These are phyloP conservation scores for Pseudogymnoascus sp. DNA, from an alignment of 2,329 filamentous ascomycete genomes.

Conservation along the genomic window DNA sequence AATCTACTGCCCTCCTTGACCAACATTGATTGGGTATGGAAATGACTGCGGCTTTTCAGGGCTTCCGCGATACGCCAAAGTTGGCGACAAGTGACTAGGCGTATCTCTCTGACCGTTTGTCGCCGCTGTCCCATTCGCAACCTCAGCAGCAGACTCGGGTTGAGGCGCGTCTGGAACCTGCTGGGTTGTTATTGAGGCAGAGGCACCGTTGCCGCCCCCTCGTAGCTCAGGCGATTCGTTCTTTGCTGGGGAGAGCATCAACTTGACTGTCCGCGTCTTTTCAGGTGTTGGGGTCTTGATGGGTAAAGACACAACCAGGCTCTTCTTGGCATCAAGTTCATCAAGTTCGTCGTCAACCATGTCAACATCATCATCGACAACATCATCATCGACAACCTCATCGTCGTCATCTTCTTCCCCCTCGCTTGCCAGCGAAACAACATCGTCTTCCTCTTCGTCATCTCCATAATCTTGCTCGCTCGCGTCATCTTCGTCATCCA, in stretches of 20 bases:
- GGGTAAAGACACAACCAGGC: slow-evolving; percentile 67
- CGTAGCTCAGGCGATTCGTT: not conserved
- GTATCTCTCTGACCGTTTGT: not conserved
- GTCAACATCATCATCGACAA: slow-evolving; percentile 38
- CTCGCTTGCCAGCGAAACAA: slow-evolving; percentile 52
- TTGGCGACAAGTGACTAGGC: slow-evolving; percentile 18
- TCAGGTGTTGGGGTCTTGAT: slow-evolving; percentile 32
- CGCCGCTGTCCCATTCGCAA: not conserved
- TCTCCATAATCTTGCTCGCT: slow-evolving; percentile 68
- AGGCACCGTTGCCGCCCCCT: slow-evolving; percentile 25
- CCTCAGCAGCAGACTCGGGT: not conserved
- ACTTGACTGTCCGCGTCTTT: slow-evolving; percentile 21
- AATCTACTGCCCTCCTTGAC: slow-evolving; percentile 13
- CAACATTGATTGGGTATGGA: slow-evolving; percentile 20
- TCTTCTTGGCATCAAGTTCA: slow-evolving; percentile 41
- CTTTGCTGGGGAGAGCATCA: slow-evolving; percentile 22
- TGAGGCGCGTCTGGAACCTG: slow-evolving; percentile 11
- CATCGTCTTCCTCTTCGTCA: slow-evolving; percentile 62
- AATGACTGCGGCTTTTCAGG: slow-evolving; percentile 41
- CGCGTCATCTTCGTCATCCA: slow-evolving; percentile 58
- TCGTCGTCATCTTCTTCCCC: slow-evolving; percentile 34
- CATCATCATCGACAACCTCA: slow-evolving; percentile 41
- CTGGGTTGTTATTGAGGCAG: not conserved
- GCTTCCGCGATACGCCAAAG: slow-evolving; percentile 52
- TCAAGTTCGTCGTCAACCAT: slow-evolving; percentile 44